A percentile compares a stretch with the other conserved stretches of the same genome.
phyloP scores from a whole-genome alignment of 1,139 yeast species.

The Taphrina pruni region DNA sequence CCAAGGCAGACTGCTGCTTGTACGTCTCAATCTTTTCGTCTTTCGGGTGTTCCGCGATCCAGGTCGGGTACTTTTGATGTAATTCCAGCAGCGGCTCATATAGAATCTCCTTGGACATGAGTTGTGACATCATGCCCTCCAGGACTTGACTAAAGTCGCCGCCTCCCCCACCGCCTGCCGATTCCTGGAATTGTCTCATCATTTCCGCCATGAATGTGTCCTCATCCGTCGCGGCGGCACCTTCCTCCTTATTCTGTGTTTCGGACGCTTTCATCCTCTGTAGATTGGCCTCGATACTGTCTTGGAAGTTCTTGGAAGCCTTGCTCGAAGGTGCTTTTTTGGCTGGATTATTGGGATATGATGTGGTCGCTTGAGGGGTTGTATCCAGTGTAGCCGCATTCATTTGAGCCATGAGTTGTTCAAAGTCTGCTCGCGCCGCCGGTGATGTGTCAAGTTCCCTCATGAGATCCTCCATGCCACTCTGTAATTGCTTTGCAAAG shows the following conservation, averaged over 20 bases:
- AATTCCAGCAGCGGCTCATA: conserved; percentile 89
- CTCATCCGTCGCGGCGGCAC: conserved; percentile 63
- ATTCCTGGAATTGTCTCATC: conserved; percentile 67
- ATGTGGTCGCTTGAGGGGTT: conserved; percentile 46
- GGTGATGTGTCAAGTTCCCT: conserved; percentile 69
- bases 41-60: conserved; percentile 52
- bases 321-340: conserved; percentile 40
- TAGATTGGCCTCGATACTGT: conserved; percentile 80
- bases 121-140: conserved; percentile 78
- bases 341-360: conserved; percentile 40
- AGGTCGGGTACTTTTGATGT: conserved; percentile 66
- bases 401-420: conserved; percentile 59
- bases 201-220: conserved; percentile 54
- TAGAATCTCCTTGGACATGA: conserved; percentile 82
- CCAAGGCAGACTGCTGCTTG: conserved; percentile 51
- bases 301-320: conserved; percentile 58
- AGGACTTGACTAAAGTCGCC: conserved; percentile 68
- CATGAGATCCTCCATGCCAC: conserved; percentile 57
- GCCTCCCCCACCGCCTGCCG: conserved; percentile 57
- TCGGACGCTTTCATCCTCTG: conserved; percentile 64
- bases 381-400: conserved; percentile 50
- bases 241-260: conserved; percentile 67
- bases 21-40: conserved; percentile 57
- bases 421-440: conserved; percentile 64
- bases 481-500: conserved; percentile 53